Evolutionary conservation across 805 yeast genomes (phyloP), one percentile per base, ranked within the genome.

Genomic region (Lipomyces oligophaga): DNA sequence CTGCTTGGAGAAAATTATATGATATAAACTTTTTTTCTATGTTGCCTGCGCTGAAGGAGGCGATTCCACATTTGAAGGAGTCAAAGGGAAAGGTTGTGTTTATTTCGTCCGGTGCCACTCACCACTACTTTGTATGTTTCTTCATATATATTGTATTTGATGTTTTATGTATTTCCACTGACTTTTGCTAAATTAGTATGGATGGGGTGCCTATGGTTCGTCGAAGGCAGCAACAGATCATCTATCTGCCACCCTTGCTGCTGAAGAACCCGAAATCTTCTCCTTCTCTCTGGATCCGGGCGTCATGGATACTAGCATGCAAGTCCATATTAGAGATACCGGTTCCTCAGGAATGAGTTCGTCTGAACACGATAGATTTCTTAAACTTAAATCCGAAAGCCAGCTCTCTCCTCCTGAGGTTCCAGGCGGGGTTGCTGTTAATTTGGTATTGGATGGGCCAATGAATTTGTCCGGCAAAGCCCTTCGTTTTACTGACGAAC

Each of bases 191-290:
- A 10, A 8, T 18, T 58, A 69, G 70, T 58, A 72, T 52, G 93
- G 87, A 0, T 90, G 97, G 97, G 83, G 83, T 15, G 94, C 96
- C 4, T 90, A 90, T 60, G 95, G 96, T 1, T 70, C 89, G 3
- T 81, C 96, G 5, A 90, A 90, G 64, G 96, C 97, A 0, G 96
- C 97, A 0, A 62, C 90, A 41, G 88, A 90, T 64, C 88, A 82
- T 58, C 74, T 87, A 42, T 80, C 85, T 5, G 61, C 68, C 38
- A 78, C 85, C 11, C 63, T 90, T 13, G 82, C 85, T 0, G 70
- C 67, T 4, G 96, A 88, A 59, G 88, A 84, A 61, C 68, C 72
- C 1, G 72, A 68, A 0, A 67, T 87, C n/a, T 65, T 68, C 28
- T 70, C 83, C 3, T 67, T 88, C 8, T 72, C 96, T 0, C 74